Base-by-base conservation (phyloP, 139 green algal genomes). In the Chlorella sp. region DNA sequence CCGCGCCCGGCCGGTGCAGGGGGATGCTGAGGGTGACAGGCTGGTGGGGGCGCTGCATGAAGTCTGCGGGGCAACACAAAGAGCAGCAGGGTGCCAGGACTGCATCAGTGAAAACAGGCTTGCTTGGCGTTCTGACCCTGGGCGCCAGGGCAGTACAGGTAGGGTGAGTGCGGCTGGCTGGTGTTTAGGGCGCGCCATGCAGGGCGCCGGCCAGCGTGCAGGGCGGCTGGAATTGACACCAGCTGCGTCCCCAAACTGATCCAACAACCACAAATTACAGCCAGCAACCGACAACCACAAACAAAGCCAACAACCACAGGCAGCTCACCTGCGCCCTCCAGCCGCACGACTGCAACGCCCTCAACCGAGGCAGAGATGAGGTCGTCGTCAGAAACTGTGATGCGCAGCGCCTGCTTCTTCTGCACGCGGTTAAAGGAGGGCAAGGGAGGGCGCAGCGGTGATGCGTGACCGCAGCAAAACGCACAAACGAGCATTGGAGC, bases 391-490 rank as follows among this genome's bases (percentile, higher is more conserved):
- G 76, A 72, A 38, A 96, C 83, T 14, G 54, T 56, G 16, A 95
- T 72, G 40, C 83, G 90, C 26, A 96, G 82, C 3, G 20, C 62
- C 84, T 96, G 92, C 22, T 88, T 83, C 46, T 89, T 74, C 88
- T 86, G 82, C 82, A 34, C 0, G 7, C 13, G 20, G 30, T 16
- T 1, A 74, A 16, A 28, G 26, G 34, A n/a, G 43, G 40, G 26
- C 4, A 7, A n/a, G 2, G 44, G 28, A 28, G 8, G 13, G 48
- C 2, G 44, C 40, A 46, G 73, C 32, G 22, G n/a, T n/a, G n/a
- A n/a, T n/a, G n/a, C n/a, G n/a, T n/a, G n/a, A n/a, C n/a, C n/a
- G n/a, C n/a, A n/a, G n/a, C n/a, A n/a, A n/a, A n/a, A n/a, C n/a
- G n/a, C n/a, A n/a, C n/a, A n/a, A n/a, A n/a, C n/a, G n/a, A n/a